These are phyloP conservation scores for Botrytis cinerea DNA, from an alignment of 2,329 filamentous ascomycete genomes.

Conservation along the genomic window DNA sequence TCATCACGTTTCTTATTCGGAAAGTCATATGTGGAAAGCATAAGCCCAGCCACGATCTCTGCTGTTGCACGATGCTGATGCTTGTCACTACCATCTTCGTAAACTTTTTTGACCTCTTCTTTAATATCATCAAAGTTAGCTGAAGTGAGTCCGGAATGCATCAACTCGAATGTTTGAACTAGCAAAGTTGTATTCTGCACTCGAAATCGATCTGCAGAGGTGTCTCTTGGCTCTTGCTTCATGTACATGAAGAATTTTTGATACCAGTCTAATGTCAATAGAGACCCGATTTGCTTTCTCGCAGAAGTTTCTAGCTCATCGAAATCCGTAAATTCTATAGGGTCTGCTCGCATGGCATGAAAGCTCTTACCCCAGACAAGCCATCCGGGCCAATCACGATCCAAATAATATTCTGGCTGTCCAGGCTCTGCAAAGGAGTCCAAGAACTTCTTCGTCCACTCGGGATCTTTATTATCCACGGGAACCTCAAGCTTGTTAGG, in stretches of 20 bases:
- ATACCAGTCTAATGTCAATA: constrained; percentile 84
- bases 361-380: constrained; percentile 91
- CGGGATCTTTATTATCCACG: constrained; percentile 72
- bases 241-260: constrained; percentile 85
- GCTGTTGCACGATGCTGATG: constrained; percentile 95
- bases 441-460: constrained; percentile 79
- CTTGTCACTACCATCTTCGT: constrained; percentile 92
- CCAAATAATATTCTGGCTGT: constrained; percentile 81
- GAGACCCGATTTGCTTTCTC: constrained; percentile 75
- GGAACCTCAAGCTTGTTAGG: constrained; percentile 73
- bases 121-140: constrained; percentile 87
- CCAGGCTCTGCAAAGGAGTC: constrained; percentile 73
- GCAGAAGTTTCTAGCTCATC: constrained; percentile 77
- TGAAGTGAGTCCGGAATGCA: constrained; percentile 75
- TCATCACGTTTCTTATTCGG: constrained; percentile 70
- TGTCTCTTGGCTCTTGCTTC: constrained; percentile 92
- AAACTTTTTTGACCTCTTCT: constrained; percentile 74
- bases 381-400: constrained; percentile 93
- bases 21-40: constrained; percentile 79
- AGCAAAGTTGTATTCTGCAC: constrained; percentile 86
- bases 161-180: constrained; percentile 86
- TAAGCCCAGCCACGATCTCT: constrained; percentile 85
- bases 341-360: constrained; percentile 73
- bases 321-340: constrained; percentile 66
- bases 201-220: constrained; percentile 79